Conservation (phyloP, 768 basidiomycete species). For the Pleurotus platypus region DNA sequence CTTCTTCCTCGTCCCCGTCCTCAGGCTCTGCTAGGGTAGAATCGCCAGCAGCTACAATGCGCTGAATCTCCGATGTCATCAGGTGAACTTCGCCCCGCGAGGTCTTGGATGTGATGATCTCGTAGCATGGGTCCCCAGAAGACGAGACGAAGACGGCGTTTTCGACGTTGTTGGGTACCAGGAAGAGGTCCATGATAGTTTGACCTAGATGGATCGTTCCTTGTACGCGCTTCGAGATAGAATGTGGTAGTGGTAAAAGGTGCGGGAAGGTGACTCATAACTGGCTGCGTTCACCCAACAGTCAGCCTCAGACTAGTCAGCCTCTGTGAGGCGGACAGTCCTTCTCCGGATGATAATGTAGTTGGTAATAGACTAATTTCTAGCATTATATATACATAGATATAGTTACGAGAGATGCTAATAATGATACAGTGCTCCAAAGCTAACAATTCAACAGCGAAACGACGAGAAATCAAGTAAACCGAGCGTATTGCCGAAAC, state of each 20-base stretch:
- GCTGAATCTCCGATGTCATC: constrained; percentile 31
- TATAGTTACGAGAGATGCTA: not conserved
- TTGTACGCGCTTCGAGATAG: too few relatives aligned
- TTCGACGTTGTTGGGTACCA: constrained; percentile 48
- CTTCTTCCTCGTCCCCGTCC: constrained; percentile 19
- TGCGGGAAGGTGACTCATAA: too few relatives aligned
- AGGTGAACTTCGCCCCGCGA: constrained; percentile 24
- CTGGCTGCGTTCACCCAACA: not conserved
- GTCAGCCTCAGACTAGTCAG: not conserved
- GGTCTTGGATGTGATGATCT: constrained; percentile 36
- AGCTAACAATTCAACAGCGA: constrained; percentile 4
- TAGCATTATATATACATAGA: constrained; percentile 4
- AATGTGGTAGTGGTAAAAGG: too few relatives aligned
- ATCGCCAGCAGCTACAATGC: constrained; percentile 12
- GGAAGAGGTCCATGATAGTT: constrained; percentile 45
- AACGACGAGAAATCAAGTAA: constrained; percentile 38
- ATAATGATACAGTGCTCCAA: constrained; percentile 8
- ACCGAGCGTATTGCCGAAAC: constrained; percentile 78
- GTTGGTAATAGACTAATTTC: not conserved
- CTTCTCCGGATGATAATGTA: too few relatives aligned
- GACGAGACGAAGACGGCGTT: constrained; percentile 45
- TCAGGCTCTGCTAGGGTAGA: constrained; percentile 29
- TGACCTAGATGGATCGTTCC: not conserved
- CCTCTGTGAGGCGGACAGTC: too few relatives aligned
- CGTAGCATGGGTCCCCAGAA: constrained; percentile 48